These are phyloP conservation scores for Acacia crassicarpa DNA, from an alignment of 306 rosid species.

Conservation along the genomic window DNA sequence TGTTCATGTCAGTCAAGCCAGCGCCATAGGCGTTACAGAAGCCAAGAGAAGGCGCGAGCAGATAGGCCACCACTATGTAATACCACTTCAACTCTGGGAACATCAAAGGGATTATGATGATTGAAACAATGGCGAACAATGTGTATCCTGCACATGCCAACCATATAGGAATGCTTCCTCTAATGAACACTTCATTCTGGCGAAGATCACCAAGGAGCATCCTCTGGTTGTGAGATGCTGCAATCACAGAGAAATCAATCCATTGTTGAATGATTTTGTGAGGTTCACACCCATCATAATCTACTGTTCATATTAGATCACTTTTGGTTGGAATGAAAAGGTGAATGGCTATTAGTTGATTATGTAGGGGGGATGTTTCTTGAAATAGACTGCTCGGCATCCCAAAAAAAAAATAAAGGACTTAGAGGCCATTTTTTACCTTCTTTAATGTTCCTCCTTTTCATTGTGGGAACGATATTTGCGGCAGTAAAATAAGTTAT, in stretches of 20 bases:
- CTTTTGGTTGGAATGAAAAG: not conserved
- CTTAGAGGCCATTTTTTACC: conserved; percentile 37
- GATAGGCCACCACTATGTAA: conserved; percentile 67
- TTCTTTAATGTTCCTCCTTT: conserved; percentile 43
- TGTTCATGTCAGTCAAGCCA: conserved; percentile 84
- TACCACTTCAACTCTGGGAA: conserved; percentile 84
- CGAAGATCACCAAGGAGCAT: conserved; percentile 47
- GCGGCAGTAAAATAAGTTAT: conserved; percentile 50
- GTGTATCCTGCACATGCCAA: conserved; percentile 63
- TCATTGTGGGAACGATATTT: conserved; percentile 51
- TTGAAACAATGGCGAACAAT: conserved; percentile 56
- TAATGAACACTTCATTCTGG: conserved; percentile 64
- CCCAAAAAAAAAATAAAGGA: conserved; percentile 15
- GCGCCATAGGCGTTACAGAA: conserved; percentile 92
- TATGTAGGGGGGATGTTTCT: not conserved
- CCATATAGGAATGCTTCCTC: conserved; percentile 77
- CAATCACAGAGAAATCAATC: conserved; percentile 17
- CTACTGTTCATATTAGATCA: not conserved
- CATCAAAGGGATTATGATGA: conserved; percentile 66
- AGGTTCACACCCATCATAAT: conserved; percentile 5
- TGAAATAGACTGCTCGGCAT: not conserved
- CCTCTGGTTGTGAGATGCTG: conserved; percentile 44
- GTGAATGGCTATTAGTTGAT: not conserved
- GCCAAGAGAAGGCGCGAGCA: conserved; percentile 78
- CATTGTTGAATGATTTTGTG: not conserved